Conservation (phyloP, 2,329 filamentous ascomycete genomes). For the Aspergillus sp. region DNA sequence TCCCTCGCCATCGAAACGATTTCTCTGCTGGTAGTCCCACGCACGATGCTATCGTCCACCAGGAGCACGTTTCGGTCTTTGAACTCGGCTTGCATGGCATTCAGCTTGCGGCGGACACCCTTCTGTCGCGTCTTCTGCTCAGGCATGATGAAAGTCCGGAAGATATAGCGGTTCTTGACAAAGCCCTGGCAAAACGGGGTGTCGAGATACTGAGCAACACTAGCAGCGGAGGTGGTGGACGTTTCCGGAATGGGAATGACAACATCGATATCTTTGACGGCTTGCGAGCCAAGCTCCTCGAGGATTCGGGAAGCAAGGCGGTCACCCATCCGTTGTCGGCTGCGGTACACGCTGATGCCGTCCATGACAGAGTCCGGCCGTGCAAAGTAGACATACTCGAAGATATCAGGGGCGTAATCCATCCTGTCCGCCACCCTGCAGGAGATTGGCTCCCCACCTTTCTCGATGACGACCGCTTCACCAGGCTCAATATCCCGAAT, state of each 20-base stretch:
- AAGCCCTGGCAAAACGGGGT: conserved; percentile 75
- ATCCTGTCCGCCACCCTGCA: conserved; percentile 60
- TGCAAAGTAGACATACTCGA: conserved; percentile 82
- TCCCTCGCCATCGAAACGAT: conserved; percentile 79
- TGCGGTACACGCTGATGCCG: conserved; percentile 76
- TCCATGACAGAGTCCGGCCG: conserved; percentile 75
- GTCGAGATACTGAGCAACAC: conserved; percentile 62
- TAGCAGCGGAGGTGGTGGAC: conserved; percentile 68
- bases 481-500: conserved; percentile 72
- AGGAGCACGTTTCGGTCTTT: conserved; percentile 68
- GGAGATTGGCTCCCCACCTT: conserved; percentile 65
- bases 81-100: conserved; percentile 78
- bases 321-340: conserved; percentile 76
- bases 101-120: conserved; percentile 81
- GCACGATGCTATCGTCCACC: conserved; percentile 83
- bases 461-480: conserved; percentile 75
- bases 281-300: conserved; percentile 57
- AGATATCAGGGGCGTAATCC: conserved; percentile 73
- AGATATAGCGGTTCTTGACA: conserved; percentile 83
- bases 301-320: conserved; percentile 67
- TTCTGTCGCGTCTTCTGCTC: conserved; percentile 72
- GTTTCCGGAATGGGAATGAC: conserved; percentile 82
- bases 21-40: conserved; percentile 71
- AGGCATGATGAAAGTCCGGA: conserved; percentile 80
- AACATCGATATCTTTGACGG: conserved; percentile 63